Conservation (phyloP, 208 protist species). For the Leishmania braziliensis region DNA sequence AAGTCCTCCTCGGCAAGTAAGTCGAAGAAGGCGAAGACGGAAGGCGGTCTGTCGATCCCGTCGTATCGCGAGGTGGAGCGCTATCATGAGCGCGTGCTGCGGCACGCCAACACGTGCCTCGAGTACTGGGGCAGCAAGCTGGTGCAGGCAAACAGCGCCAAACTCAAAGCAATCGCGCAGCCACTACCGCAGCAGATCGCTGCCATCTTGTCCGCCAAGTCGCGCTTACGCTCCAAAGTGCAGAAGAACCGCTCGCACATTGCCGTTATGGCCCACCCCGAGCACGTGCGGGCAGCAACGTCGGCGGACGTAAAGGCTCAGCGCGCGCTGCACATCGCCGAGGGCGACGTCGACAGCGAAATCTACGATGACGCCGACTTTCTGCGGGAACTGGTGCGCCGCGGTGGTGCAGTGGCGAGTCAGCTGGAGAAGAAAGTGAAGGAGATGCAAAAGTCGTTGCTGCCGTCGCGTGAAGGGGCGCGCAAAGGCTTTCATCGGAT, state of each 20-base stretch:
- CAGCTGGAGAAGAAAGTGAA: constrained; percentile 68
- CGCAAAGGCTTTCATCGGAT: constrained; percentile 78
- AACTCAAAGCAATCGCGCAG: constrained; percentile 73
- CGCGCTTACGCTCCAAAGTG: constrained; percentile 62
- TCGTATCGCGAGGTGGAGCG: constrained; percentile 24
- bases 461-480: constrained; percentile 33
- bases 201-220: constrained; percentile 61
- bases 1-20: background rate
- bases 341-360: constrained; percentile 80
- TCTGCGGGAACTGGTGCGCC: constrained; percentile 74
- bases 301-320: constrained; percentile 43
- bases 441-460: constrained; percentile 37
- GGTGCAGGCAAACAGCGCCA: constrained; percentile 54
- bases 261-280: constrained; percentile 69
- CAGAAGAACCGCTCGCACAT: constrained; percentile 79
- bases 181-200: constrained; percentile 78
- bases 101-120: constrained; percentile 50
- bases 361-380: constrained; percentile 86
- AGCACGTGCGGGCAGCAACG: constrained; percentile 47
- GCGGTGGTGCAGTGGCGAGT: constrained; percentile 53
- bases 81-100: constrained; percentile 53
- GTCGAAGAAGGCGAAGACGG: constrained; percentile 13
- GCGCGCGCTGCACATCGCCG: constrained; percentile 70
- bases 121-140: constrained; percentile 82
- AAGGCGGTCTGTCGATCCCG: background rate